Base-by-base conservation (phyloP, 768 basidiomycete species). In the Peribolospora baueri region DNA sequence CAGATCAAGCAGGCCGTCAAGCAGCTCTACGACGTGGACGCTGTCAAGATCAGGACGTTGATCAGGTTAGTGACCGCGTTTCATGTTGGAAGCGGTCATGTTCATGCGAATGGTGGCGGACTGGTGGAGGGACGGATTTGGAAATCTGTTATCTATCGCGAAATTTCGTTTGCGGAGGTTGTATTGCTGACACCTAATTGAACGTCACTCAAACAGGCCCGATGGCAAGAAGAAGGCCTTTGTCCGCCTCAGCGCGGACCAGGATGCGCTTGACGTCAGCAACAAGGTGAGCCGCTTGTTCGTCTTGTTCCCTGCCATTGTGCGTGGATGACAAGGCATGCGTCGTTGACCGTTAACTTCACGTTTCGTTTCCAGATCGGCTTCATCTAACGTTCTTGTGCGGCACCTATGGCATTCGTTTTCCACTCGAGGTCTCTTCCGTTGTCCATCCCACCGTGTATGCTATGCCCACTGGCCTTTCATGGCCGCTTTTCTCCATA, bases 141-240 rank as follows among this genome's bases (percentile, higher is more conserved):
- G 25, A 25, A 1, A 25, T 25, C 25, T 25, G 25, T 25, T 25
- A 25, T 25, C 25, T 25, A 25, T 25, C 25, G 25, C 43, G 43
- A 45, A 13, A 7, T 45, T 45, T 39, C 42, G 7, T n/a, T 7
- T 1, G 11, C 40, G 42, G 7, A 46, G 49, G 36, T 11, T 11
- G 8, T 48, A n/a, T 38, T 48, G 48, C 14, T 54, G 9, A 53
- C 48, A 46, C 37, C 10, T 37, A 14, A 52, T 11, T 56, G 41
- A 42, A 4, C 25, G 41, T 45, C 51, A 10, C 36, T 52, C 51
- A 43, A 46, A 40, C 57, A 88, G 84, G 68, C 93, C 91, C 53
- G 93, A 97, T 65, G 91, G 91, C 52, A 86, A 82, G 79, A 98
- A 98, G 76, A 97, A 97, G 81, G 93, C 93, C 47, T 98, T 93